Base-by-base conservation (phyloP, 257 asterid genomes). In the Apocynum venetum region DNA sequence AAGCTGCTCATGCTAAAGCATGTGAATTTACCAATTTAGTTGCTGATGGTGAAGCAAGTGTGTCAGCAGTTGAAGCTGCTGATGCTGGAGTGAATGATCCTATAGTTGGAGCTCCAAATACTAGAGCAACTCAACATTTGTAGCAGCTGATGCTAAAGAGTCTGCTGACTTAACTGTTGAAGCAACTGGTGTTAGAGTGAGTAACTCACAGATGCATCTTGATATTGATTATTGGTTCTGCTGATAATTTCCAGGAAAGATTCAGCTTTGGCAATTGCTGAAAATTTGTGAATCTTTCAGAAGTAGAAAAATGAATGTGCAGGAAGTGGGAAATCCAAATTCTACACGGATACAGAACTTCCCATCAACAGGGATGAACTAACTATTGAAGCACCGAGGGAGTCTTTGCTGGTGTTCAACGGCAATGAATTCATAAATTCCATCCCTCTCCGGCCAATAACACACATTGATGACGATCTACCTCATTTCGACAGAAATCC, bases 151-250 rank as follows among this genome's bases (percentile, higher is more conserved):
- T 44, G 57, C 46, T 36, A 71, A 49, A 49, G 77, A 35, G 71
- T 25, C 31, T 25, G 31, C 35, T 19, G 76, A 35, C 68, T 72
- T 82, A 47, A 41, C 41, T 31, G 44, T 65, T 59, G 78, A 61
- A 8, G 71, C 78, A 72, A 74, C 74, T 40, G 41, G 72, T 49
- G 52, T 46, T 38, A 67, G 76, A 43, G 72, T 81, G 38, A 69
- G 36, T 11, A 25, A 48, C 53, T 71, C 83, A 41, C 68, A 20
- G 51, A 14, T 61, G 77, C 19, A 2, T 59, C 77, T 72, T 70
- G 57, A 63, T 17, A 25, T 25, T 43, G 15, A 41, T 53, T 43
- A 71, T 56, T 4, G 71, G 46, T 53, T 46, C 75, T 25, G 55
- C 35, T 64, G 14, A 66, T 10, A 51, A 0, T 55, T 20, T 51